Percentiles rank a stretch among this genome's conserved stretches.
These are phyloP conservation scores for Saccharomycopsis fibuligera DNA, from an alignment of 805 yeast genomes.

Conservation along the genomic window DNA sequence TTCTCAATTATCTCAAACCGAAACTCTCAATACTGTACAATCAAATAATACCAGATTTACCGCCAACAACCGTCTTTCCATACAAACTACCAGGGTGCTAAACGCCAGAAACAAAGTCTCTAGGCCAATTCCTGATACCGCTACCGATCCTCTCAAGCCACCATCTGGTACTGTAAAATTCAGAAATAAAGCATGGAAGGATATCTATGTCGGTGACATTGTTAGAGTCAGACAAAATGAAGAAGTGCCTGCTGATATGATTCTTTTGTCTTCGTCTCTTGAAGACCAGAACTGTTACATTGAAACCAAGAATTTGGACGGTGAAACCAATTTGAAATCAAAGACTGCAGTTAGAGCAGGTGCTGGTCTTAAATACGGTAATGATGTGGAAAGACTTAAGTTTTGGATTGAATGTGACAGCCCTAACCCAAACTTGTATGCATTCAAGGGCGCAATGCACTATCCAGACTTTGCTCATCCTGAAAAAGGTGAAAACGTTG, in stretches of 20 bases:
- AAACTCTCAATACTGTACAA: conserved; percentile 9
- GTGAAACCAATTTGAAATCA: conserved; percentile 69
- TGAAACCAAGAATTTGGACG: conserved; percentile 67
- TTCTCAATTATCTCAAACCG: conserved; percentile 4
- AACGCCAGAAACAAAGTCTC: conserved; percentile 18
- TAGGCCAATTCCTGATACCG: conserved; percentile 27
- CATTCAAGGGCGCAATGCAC: conserved; percentile 60
- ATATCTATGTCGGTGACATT: conserved; percentile 68
- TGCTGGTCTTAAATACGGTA: conserved; percentile 44
- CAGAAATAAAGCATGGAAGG: conserved; percentile 58
- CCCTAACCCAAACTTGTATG: conserved; percentile 60
- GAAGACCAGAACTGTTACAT: conserved; percentile 62
- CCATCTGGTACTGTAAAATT: conserved; percentile 35
- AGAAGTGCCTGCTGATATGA: conserved; percentile 72
- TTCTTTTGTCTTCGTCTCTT: conserved; percentile 62
- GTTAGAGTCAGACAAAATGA: conserved; percentile 63
- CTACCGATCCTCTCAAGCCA: conserved; percentile 23
- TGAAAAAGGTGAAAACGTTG: conserved; percentile 30
- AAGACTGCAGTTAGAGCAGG: conserved; percentile 52
- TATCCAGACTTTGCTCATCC: conserved; percentile 33
- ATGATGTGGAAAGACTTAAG: conserved; percentile 50
- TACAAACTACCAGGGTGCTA: conserved; percentile 20
- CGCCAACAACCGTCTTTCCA: conserved; percentile 14
- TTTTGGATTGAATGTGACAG: conserved; percentile 66
- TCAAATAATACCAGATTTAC: background rate